These are phyloP conservation scores for Phytophthora ramorum DNA, from an alignment of 352 stramenopile genomes.

Conservation along the genomic window DNA sequence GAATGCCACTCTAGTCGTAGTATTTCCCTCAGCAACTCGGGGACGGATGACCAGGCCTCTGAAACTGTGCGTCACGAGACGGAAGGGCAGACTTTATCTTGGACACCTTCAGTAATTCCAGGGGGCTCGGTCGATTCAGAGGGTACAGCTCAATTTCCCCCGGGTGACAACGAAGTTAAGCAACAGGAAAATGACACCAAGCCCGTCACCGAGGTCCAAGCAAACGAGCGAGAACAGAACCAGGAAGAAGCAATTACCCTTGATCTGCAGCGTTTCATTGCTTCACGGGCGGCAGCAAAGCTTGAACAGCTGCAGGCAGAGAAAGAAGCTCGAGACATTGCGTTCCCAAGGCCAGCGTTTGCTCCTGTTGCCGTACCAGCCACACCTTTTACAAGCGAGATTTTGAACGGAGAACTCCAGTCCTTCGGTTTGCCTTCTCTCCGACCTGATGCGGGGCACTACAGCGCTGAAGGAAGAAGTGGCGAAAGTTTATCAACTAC, in stretches of 20 bases:
- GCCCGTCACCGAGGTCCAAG: neutral
- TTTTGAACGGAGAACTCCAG: neutral
- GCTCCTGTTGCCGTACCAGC: neutral
- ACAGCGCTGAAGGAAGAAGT: neutral
- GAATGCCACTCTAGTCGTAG: conserved; percentile 4
- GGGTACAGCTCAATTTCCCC: neutral
- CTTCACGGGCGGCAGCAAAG: conserved; percentile 38
- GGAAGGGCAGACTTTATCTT: neutral
- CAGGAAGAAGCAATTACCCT: conserved; percentile 23
- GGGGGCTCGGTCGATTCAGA: neutral
- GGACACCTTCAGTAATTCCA: neutral
- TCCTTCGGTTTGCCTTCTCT: neutral
- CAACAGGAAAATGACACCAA: neutral
- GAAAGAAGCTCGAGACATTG: conserved; percentile 23
- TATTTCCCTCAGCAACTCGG: neutral
- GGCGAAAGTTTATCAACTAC: conserved; percentile 1
- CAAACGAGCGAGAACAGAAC: neutral
- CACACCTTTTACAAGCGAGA: neutral
- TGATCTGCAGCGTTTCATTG: conserved; percentile 51
- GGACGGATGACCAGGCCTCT: neutral
- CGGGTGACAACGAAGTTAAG: neutral
- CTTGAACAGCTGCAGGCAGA: conserved; percentile 50
- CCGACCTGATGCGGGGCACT: neutral
- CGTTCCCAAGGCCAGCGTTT: neutral
- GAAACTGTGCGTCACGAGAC: conserved; percentile 5